phyloP scores from a whole-genome alignment of 2,329 filamentous ascomycete species.

The Aspergillus sp. region DNA sequence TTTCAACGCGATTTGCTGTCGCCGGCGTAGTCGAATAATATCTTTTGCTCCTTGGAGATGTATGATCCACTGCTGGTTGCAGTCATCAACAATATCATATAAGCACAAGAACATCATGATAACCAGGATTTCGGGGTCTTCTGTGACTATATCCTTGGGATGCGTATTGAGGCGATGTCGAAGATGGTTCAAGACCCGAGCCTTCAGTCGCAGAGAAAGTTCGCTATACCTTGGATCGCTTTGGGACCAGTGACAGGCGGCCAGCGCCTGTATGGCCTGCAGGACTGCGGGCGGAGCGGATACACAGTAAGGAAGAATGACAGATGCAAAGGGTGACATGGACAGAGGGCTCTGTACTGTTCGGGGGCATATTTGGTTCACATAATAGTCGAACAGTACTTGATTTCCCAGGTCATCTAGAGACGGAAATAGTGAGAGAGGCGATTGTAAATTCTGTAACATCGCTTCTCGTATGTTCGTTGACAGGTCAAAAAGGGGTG shows the following conservation, averaged over 20 bases:
- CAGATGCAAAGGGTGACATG: background rate
- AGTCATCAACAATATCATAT: conserved; percentile 37
- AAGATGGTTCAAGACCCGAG: background rate
- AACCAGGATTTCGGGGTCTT: conserved; percentile 24
- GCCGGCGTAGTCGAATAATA: conserved; percentile 37
- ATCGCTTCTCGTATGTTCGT: too few relatives aligned
- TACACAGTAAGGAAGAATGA: background rate
- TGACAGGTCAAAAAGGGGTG: too few relatives aligned
- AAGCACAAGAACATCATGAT: conserved; percentile 39
- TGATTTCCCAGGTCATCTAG: too few relatives aligned
- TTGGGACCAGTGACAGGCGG: background rate
- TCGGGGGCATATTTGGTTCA: too few relatives aligned
- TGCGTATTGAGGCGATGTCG: background rate
- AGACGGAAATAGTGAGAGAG: too few relatives aligned
- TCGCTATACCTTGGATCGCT: background rate
- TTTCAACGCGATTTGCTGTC: conserved; percentile 16
- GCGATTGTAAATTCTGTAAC: too few relatives aligned
- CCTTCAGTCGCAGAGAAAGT: background rate
- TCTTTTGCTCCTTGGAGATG: conserved; percentile 45
- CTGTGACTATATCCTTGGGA: background rate
- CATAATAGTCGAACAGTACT: too few relatives aligned
- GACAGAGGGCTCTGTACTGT: too few relatives aligned
- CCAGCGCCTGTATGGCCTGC: background rate
- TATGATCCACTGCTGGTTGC: conserved; percentile 42
- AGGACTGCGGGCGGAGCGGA: background rate